These are phyloP conservation scores for Phaseolus coccineus DNA, from an alignment of 331 rosid species.

Conservation along the genomic window DNA sequence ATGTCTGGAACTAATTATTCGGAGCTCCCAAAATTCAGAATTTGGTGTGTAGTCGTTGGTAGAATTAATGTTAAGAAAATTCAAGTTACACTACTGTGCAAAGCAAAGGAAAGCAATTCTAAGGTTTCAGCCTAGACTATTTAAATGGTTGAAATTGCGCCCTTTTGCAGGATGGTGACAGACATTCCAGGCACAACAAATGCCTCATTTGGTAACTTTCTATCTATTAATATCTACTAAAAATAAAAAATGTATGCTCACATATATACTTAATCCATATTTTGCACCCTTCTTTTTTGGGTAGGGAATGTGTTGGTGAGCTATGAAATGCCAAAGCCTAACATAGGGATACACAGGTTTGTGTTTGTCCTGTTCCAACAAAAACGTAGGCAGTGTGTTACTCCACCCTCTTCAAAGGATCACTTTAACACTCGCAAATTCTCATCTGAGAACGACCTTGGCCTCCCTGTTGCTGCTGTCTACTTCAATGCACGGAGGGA, in stretches of 20 bases:
- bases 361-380: constrained; percentile 94
- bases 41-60: neutral
- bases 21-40: neutral
- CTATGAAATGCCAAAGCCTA: constrained; percentile 89
- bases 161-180: constrained; percentile 78
- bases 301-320: constrained; percentile 73
- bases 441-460: constrained; percentile 75
- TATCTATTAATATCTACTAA: neutral
- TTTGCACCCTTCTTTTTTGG: neutral
- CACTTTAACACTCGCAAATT: constrained; percentile 76
- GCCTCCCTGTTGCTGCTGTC: constrained; percentile 92
- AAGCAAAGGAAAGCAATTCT: neutral
- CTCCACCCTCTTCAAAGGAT: constrained; percentile 74
- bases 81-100: neutral
- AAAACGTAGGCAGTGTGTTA: constrained; percentile 68
- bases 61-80: neutral
- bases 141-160: constrained; percentile 8
- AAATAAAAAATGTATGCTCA: neutral
- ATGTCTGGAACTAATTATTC: neutral
- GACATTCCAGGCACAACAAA: constrained; percentile 98
- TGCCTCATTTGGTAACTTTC: constrained; percentile 83
- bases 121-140: neutral
- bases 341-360: constrained; percentile 95
- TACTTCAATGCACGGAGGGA: constrained; percentile 94
- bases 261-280: neutral